Percentiles rank a stretch among this genome's conserved stretches.
Evolutionary conservation across 2,329 filamentous ascomycete species (phyloP).

Genomic region (Keithomyces neogunnii): DNA sequence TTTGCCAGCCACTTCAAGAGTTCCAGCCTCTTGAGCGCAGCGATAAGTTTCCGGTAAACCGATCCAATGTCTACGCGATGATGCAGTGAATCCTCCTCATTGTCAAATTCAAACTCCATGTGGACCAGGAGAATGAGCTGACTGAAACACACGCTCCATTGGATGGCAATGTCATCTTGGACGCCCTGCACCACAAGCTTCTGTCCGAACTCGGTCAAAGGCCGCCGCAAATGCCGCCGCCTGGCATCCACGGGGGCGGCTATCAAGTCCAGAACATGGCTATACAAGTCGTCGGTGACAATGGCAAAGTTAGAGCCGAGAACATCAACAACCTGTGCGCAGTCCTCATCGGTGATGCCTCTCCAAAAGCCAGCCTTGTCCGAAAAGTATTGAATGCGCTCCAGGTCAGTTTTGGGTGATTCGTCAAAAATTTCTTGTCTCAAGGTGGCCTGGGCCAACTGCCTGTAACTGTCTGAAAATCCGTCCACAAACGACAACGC

Average conservation of each 20-base stretch:
- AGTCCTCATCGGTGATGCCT: conserved; percentile 76
- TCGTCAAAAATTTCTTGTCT: conserved; percentile 68
- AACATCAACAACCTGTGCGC: conserved; percentile 56
- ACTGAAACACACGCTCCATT: conserved; percentile 69
- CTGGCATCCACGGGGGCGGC: conserved; percentile 36
- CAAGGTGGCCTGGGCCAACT: conserved; percentile 59
- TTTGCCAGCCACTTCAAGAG: conserved; percentile 62
- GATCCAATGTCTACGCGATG: conserved; percentile 55
- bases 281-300: conserved; percentile 48
- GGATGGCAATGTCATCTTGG: conserved; percentile 67
- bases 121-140: conserved; percentile 77
- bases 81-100: conserved; percentile 57
- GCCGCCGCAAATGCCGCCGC: conserved; percentile 36
- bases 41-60: conserved; percentile 62
- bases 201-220: conserved; percentile 67
- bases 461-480: conserved; percentile 60
- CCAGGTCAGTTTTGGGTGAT: conserved; percentile 58
- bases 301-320: conserved; percentile 58
- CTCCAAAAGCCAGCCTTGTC: conserved; percentile 70
- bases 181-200: conserved; percentile 67
- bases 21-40: conserved; percentile 64
- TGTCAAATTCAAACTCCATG: conserved; percentile 74
- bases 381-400: conserved; percentile 71
- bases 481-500: conserved; percentile 62
- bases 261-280: conserved; percentile 39